Evolutionary conservation across 2,329 filamentous ascomycete species (phyloP), one percentile per base, ranked within the genome.

Genomic region (Sordariomycetes sp.): DNA sequence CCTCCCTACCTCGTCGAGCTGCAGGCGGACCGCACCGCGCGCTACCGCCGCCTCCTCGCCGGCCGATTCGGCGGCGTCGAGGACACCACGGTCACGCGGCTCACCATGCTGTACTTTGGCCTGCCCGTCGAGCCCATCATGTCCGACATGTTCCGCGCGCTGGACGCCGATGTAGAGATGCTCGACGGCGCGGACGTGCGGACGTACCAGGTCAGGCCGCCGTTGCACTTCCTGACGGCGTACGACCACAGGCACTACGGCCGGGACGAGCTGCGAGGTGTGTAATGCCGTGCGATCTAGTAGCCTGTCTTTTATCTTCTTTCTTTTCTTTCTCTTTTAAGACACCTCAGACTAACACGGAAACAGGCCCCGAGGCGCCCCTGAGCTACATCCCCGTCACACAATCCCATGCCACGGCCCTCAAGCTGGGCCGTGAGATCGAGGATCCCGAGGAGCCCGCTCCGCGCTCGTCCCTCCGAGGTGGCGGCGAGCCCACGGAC

Each of bases 41-140:
- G 65, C 12, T 75, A 71, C 61, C 32, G 62, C 3, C 35, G 59
- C 0, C 62, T 74, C 18, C 61, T 76, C 3, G 32, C 61, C 3
- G 64, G 62, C 1, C 66, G 68, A 1, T 74, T 75, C 59, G 65
- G 64, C 11, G 64, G 59, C 5, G 60, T 67, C 8, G 25, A 60
- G 1, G 61, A 65, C 4, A 65, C 67, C 1, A 59, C 76, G 18
- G 66, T 68, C 2, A 69, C 71, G n/a, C 78, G 77, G 62, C 59
- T 80, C 59, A 67, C 76, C 0, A 70, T 77, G 66, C 66, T 77
- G 52, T 78, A 74, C 63, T 79, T 78, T 60, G 77, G 76, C 1
- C 62, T 78, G 6, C 74, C 75, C 0, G 67, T 78, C 3, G 73
- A 72, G 55, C 75, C 77, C 0, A 62, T 74, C 14, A 12, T 61